A percentile compares a stretch with the other conserved stretches of the same genome.
Evolutionary conservation across 306 rosid genomes (phyloP).

Genomic region (Quercus dentata): DNA sequence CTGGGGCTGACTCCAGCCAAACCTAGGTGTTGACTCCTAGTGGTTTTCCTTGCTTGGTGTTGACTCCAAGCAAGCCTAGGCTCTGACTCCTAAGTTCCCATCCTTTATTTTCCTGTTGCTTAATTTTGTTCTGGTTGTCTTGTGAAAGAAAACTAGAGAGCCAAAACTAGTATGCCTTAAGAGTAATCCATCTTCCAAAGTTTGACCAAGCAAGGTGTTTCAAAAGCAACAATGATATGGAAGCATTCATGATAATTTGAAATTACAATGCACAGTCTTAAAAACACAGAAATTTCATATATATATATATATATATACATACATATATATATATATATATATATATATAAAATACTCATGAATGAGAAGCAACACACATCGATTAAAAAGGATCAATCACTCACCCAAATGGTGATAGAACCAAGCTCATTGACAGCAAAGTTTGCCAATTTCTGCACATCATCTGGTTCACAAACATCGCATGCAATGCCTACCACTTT

Average conservation of each 20-base stretch:
- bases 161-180: neutral
- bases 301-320: no score
- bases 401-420: conserved; percentile 85
- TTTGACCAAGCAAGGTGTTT: neutral
- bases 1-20: no score
- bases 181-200: neutral
- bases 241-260: neutral
- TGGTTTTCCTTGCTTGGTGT: no score
- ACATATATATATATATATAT: no score
- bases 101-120: no score
- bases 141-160: neutral
- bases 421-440: conserved; percentile 70
- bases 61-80: no score
- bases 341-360: no score
- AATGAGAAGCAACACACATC: neutral
- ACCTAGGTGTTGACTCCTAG: no score
- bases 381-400: conserved; percentile 13
- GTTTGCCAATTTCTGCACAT: conserved; percentile 67
- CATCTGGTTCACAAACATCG: conserved; percentile 74
- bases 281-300: neutral
- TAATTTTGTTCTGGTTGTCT: no score
- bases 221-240: neutral
- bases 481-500: conserved; percentile 85
- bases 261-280: neutral
- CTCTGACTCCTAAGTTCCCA: no score